Evolutionary conservation across 2,329 filamentous ascomycete species (phyloP), one percentile per base, ranked within the genome.

Genomic region (Chrysoporthe austroafricana): DNA sequence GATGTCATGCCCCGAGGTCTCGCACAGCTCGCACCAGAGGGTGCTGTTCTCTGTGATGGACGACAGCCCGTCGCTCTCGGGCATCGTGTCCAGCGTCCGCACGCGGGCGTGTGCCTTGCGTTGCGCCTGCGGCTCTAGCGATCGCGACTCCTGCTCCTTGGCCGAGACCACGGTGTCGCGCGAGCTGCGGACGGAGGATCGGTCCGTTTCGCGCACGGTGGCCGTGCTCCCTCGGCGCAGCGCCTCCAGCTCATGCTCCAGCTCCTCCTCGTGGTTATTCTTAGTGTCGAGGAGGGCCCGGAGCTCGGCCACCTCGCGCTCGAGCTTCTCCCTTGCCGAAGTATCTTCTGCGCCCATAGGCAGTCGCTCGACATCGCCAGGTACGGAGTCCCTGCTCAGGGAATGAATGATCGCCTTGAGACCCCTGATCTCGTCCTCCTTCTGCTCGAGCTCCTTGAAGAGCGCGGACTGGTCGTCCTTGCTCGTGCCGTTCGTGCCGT

Each of bases 341-440:
- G 88, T 86, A 62, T 90, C 87, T 63, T 88, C 83, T 60, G 81
- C 77, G 1, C 82, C 82, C 66, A 82, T 83, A 48, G 86, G 77
- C 70, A 76, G 76, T 56, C 76, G 67, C 59, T 76, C 75, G 57
- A 79, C 78, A 34, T 74, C 73, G 39, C 79, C 79, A 3, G 83
- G 82, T n/a, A 85, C 81, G 13, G 90, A 87, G 72, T 93, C 93
- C 70, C 93, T 87, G 77, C 94, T 97, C 48, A 99, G 84, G 21
- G 93, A 97, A 79, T 98, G 95, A 69, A 99, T 98, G 76, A 99
- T 98, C 56, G 96, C 95, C 79, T 98, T 99, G 71, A 99, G 86
- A 59, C 96, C 96, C 70, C 95, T 88, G 75, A 99, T 98, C 81
- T 99, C 96, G 74, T 99, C 96, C 74, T 99, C 95, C 77, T 96